These are phyloP conservation scores for Closterium sp. DNA, from an alignment of 139 green algal genomes.

Conservation along the genomic window DNA sequence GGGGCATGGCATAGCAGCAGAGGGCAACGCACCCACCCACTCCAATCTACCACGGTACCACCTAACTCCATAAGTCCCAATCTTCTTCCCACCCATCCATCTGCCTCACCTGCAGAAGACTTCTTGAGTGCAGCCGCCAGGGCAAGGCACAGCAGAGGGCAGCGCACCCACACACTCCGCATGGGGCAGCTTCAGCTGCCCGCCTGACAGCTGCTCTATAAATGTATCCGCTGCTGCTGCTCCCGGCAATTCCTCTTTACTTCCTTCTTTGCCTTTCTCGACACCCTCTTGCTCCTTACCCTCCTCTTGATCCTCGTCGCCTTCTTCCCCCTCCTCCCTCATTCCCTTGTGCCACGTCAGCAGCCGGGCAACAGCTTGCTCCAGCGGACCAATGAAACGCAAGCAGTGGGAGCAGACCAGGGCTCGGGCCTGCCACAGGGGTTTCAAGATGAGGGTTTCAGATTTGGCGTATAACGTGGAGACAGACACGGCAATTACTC, in stretches of 20 bases:
- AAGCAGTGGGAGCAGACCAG: neutral
- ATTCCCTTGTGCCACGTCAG: neutral
- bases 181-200: neutral
- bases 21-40: too few species aligned
- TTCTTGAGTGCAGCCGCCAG: neutral
- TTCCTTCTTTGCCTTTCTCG: neutral
- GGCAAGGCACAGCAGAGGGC: neutral
- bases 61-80: too few species aligned
- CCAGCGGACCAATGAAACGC: neutral
- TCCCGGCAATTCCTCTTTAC: neutral
- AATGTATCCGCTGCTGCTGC: neutral
- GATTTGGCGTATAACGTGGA: too few species aligned
- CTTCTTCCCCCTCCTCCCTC: neutral
- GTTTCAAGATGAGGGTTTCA: neutral
- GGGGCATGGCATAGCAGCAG: too few species aligned
- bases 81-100: too few species aligned
- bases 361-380: neutral
- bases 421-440: neutral
- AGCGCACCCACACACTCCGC: neutral
- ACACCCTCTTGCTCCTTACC: neutral
- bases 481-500: too few species aligned
- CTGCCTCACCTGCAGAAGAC: neutral
- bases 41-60: too few species aligned
- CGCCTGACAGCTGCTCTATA: neutral
- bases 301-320: neutral